Conservation (phyloP, 2,329 filamentous ascomycete species). For the Albifimbria verrucaria region DNA sequence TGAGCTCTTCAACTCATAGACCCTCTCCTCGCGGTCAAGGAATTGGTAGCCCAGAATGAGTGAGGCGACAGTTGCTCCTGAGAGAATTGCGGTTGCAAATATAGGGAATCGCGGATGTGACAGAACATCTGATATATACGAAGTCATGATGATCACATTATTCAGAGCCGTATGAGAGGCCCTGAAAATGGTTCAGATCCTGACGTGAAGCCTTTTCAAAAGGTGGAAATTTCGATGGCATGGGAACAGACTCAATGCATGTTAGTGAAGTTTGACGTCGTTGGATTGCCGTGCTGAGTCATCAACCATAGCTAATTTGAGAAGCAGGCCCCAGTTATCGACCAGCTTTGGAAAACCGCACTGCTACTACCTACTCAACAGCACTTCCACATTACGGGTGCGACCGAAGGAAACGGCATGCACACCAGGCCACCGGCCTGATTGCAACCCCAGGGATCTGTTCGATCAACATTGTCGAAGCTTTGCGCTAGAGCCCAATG, state of each 20-base stretch:
- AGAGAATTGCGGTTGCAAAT: slow-evolving; percentile 66
- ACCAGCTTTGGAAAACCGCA: neutral
- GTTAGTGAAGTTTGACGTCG: no score
- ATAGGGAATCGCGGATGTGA: slow-evolving; percentile 56
- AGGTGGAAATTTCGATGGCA: no score
- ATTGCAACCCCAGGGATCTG: slow-evolving; percentile 2
- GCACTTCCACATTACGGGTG: neutral
- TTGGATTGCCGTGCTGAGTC: no score
- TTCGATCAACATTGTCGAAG: neutral
- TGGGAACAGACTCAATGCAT: no score
- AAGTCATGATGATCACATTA: slow-evolving; percentile 33
- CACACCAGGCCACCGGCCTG: neutral
- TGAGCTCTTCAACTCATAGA: slow-evolving; percentile 57
- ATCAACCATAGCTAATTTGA: no score
- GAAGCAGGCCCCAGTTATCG: no score
- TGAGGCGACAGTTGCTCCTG: slow-evolving; percentile 58
- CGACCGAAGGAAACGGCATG: neutral
- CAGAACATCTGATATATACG: slow-evolving; percentile 40
- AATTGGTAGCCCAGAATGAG: slow-evolving; percentile 61
- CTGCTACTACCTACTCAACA: neutral
- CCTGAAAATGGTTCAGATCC: no score
- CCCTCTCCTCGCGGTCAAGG: slow-evolving; percentile 50
- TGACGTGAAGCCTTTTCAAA: no score
- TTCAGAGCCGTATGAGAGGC: neutral
- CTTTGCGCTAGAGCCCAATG: slow-evolving; percentile 24